Conservation (phyloP, 2,329 filamentous ascomycete genomes). For the Trichophyton simii region DNA sequence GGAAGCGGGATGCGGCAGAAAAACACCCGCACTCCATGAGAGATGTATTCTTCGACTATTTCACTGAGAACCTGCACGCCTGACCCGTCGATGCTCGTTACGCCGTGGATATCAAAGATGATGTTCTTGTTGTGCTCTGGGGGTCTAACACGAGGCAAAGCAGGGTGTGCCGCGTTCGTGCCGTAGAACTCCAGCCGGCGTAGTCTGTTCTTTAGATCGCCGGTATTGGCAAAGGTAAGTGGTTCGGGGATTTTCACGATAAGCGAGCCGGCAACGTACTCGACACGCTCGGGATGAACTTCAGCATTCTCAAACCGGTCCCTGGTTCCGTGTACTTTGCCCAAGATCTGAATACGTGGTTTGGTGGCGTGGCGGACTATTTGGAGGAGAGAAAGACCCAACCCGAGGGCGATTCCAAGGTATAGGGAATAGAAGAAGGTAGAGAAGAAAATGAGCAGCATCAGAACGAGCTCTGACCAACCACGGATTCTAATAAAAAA, state of each 20-base stretch:
- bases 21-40: constrained; percentile 51
- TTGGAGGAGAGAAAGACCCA: constrained; percentile 77
- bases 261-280: constrained; percentile 81
- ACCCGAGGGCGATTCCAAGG: constrained; percentile 83
- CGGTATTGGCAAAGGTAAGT: constrained; percentile 92
- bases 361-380: constrained; percentile 84
- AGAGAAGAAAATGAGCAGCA: constrained; percentile 77
- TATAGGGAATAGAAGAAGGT: constrained; percentile 94
- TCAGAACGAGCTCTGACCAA: constrained; percentile 73
- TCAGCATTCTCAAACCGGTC: constrained; percentile 78
- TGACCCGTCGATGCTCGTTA: constrained; percentile 84
- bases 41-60: constrained; percentile 71
- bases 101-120: constrained; percentile 96
- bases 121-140: constrained; percentile 80
- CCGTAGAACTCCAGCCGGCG: constrained; percentile 80
- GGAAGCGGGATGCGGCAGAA: constrained; percentile 43
- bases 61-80: constrained; percentile 84
- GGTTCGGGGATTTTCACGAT: constrained; percentile 98
- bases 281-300: constrained; percentile 56
- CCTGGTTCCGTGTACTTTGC: constrained; percentile 65
- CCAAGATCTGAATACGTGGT: constrained; percentile 89
- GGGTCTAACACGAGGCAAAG: constrained; percentile 63
- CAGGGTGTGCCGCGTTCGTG: constrained; percentile 72
- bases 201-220: constrained; percentile 73
- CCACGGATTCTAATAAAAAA: constrained; percentile 82